A percentile compares a stretch with the other conserved stretches of the same genome.
phyloP scores from a whole-genome alignment of 148 eudicot genomes.

The Arbutus unedo region DNA sequence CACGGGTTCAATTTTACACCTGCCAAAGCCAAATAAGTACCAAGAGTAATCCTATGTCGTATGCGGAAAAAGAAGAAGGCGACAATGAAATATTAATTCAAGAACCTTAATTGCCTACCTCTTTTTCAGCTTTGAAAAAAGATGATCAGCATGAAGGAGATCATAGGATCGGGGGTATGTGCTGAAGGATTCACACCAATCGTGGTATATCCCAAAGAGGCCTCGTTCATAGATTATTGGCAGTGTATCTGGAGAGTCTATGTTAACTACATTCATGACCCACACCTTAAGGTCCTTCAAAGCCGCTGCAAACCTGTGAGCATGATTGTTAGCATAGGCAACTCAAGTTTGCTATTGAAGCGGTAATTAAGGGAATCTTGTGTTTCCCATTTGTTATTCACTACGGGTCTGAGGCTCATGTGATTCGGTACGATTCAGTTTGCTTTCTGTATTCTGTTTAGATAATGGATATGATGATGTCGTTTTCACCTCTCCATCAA shows the following conservation, averaged over 20 bases:
- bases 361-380: neutral
- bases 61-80: neutral
- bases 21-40: conserved; percentile 32
- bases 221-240: conserved; percentile 68
- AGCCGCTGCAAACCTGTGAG: conserved; percentile 67
- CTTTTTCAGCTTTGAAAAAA: conserved; percentile 51
- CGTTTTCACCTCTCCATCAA: neutral
- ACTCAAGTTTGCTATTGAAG: neutral
- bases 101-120: conserved; percentile 28
- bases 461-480: neutral
- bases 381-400: neutral
- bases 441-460: neutral
- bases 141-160: conserved; percentile 68
- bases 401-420: too few species aligned
- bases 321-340: neutral
- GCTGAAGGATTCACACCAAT: conserved; percentile 75
- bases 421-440: neutral
- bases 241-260: conserved; percentile 58
- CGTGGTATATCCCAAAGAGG: conserved; percentile 60
- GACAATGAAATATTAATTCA: neutral
- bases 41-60: neutral
- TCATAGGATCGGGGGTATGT: conserved; percentile 71
- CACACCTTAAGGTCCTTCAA: conserved; percentile 62
- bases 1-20: conserved; percentile 52
- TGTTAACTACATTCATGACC: conserved; percentile 74